These are phyloP conservation scores for Phytopythium kandeliae DNA, from an alignment of 352 stramenopile genomes.

Conservation along the genomic window DNA sequence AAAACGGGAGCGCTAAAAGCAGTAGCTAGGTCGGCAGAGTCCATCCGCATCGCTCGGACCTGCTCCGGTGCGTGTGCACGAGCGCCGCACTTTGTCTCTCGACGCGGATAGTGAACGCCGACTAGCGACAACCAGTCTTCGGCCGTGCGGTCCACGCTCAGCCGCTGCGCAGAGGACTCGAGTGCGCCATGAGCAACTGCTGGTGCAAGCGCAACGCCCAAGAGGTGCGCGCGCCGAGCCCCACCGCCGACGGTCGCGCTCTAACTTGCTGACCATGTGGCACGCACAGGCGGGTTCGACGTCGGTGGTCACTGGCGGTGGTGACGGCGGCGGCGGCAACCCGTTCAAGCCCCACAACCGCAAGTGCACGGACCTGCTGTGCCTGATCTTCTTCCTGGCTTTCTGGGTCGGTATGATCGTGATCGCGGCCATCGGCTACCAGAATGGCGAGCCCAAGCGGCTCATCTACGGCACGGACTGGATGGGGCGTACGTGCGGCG, in stretches of 20 bases:
- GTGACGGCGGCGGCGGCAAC: slow-evolving; percentile 21
- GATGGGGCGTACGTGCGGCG: slow-evolving; percentile 62
- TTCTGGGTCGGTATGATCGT: slow-evolving; percentile 65
- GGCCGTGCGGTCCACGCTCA: background rate
- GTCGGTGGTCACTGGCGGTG: slow-evolving; percentile 1
- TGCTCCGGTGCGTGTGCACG: background rate
- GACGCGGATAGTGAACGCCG: background rate
- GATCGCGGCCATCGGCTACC: slow-evolving; percentile 56
- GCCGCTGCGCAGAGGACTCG: background rate
- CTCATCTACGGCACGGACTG: slow-evolving; percentile 74
- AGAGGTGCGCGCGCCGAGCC: background rate
- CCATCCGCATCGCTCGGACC: background rate
- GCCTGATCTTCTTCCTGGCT: slow-evolving; percentile 45
- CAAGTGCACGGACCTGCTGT: slow-evolving; percentile 74
- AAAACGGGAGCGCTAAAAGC: background rate
- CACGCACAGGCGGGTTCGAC: background rate
- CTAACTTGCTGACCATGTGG: background rate
- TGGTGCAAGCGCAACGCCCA: slow-evolving; percentile 12
- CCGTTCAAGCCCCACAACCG: slow-evolving; percentile 69
- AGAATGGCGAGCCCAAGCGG: slow-evolving; percentile 64
- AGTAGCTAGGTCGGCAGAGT: background rate
- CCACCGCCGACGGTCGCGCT: background rate
- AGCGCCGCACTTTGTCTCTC: slow-evolving; percentile 2
- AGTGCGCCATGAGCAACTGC: slow-evolving; percentile 18
- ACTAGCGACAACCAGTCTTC: background rate